These are phyloP conservation scores for Candida tallmaniae DNA, from an alignment of 805 yeast species.

Conservation along the genomic window DNA sequence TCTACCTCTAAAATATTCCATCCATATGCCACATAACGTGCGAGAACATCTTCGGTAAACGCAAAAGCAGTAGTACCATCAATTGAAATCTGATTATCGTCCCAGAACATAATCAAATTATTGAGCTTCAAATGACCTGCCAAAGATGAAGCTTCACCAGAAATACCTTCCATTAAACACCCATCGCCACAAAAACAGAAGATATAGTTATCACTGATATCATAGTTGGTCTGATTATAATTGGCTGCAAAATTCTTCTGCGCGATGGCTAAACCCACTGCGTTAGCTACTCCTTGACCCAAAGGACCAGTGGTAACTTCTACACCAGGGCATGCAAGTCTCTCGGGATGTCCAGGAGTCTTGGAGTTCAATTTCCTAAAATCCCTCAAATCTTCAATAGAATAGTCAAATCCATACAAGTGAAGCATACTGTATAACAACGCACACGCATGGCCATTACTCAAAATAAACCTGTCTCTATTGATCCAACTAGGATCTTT, in stretches of 20 bases:
- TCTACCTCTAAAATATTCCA: slow-evolving; percentile 32
- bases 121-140: slow-evolving; percentile 36
- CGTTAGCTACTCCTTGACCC: slow-evolving; percentile 40
- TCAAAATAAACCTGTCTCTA: slow-evolving; percentile 33
- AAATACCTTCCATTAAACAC: slow-evolving; percentile 39
- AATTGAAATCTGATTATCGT: slow-evolving; percentile 33
- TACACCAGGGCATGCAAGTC: slow-evolving; percentile 29
- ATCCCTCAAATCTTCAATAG: slow-evolving; percentile 28
- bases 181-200: slow-evolving; percentile 38
- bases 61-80: slow-evolving; percentile 34
- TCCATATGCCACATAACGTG: slow-evolving; percentile 29
- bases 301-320: slow-evolving; percentile 40
- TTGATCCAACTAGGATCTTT: slow-evolving; percentile 27
- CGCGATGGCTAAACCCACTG: slow-evolving; percentile 38
- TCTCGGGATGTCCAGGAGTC: slow-evolving; percentile 40
- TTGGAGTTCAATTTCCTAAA: slow-evolving; percentile 17
- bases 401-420: slow-evolving; percentile 26
- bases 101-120: slow-evolving; percentile 33
- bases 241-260: slow-evolving; percentile 28
- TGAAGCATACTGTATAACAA: slow-evolving; percentile 26
- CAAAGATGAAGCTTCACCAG: slow-evolving; percentile 33
- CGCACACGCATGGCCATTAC: slow-evolving; percentile 35
- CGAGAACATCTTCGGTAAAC: slow-evolving; percentile 27
- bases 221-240: slow-evolving; percentile 28
- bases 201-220: slow-evolving; percentile 23